phyloP scores from a whole-genome alignment of 768 basidiomycete genomes.

The Cyclocybe aegerita region DNA sequence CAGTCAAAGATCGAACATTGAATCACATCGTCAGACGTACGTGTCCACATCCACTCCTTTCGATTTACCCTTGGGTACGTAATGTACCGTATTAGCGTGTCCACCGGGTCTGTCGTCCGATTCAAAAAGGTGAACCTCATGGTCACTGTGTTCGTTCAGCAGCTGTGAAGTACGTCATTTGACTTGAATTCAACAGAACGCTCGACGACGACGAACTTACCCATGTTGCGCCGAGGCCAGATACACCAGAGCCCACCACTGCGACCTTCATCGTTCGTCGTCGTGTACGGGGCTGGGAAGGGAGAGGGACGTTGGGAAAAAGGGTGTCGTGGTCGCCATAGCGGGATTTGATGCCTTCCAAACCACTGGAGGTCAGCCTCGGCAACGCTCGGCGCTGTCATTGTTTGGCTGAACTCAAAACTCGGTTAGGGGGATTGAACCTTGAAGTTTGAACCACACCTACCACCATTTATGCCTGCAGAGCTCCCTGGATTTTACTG shows the following conservation, averaged over 20 bases:
- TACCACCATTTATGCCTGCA: constrained; percentile 36
- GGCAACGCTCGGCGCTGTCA: neutral
- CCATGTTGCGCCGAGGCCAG: constrained; percentile 78
- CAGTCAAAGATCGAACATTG: too few relatives aligned
- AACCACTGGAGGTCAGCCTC: neutral
- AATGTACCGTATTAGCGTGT: constrained; percentile 74
- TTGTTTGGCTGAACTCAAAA: too few relatives aligned
- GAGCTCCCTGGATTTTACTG: constrained; percentile 59
- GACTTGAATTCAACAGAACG: neutral
- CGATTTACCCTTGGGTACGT: constrained; percentile 36
- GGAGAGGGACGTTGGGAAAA: neutral
- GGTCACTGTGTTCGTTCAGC: constrained; percentile 71
- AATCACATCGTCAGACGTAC: constrained; percentile 36
- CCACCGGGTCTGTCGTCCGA: constrained; percentile 67
- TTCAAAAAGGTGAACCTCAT: constrained; percentile 77
- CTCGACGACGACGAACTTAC: constrained; percentile 29
- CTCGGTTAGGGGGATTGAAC: too few relatives aligned
- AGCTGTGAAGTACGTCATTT: constrained; percentile 36
- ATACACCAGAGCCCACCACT: constrained; percentile 76
- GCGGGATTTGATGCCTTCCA: neutral
- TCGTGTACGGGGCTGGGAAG: neutral
- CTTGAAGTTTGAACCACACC: too few relatives aligned
- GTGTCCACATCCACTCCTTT: constrained; percentile 62
- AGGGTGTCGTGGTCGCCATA: constrained; percentile 11
- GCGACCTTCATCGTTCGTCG: constrained; percentile 55